A percentile compares a stretch with the other conserved stretches of the same genome.
Conservation (phyloP, 768 basidiomycete species). For the Mrakia blollopis region DNA sequence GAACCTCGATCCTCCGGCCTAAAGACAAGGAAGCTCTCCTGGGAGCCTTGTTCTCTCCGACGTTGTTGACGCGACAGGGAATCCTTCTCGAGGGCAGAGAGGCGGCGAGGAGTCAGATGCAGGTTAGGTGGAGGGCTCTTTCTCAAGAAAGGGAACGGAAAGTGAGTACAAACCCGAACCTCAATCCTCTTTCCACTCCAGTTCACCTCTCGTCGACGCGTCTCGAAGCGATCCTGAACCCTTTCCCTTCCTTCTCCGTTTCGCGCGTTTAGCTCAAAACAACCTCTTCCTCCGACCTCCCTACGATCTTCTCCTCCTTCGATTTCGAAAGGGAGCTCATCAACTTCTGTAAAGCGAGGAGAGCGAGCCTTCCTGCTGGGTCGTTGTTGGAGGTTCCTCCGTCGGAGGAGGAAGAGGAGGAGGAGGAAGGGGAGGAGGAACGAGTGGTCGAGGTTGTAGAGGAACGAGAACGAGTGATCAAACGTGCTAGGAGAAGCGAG, state of each 20-base stretch:
- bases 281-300: background rate
- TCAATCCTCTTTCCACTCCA: too few relatives aligned
- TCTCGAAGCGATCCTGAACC: background rate
- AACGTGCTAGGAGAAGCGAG: conserved; percentile 15
- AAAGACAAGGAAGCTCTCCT: background rate
- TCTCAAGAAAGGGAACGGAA: background rate
- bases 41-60: background rate
- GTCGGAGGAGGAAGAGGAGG: background rate
- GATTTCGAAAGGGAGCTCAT: conserved; percentile 7
- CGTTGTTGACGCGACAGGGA: background rate
- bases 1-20: background rate
- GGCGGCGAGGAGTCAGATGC: background rate
- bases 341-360: background rate
- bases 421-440: background rate
- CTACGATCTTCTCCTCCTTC: background rate
- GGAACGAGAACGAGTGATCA: background rate
- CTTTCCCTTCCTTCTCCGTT: background rate
- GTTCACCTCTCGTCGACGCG: background rate
- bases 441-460: too few relatives aligned
- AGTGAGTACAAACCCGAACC: background rate
- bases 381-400: too few relatives aligned
- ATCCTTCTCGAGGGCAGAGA: background rate
- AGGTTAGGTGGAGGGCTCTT: background rate
- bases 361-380: too few relatives aligned
- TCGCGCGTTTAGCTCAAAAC: background rate